Conservation (phyloP, 2,329 filamentous ascomycete species). For the Akanthomyces uredinophilus region DNA sequence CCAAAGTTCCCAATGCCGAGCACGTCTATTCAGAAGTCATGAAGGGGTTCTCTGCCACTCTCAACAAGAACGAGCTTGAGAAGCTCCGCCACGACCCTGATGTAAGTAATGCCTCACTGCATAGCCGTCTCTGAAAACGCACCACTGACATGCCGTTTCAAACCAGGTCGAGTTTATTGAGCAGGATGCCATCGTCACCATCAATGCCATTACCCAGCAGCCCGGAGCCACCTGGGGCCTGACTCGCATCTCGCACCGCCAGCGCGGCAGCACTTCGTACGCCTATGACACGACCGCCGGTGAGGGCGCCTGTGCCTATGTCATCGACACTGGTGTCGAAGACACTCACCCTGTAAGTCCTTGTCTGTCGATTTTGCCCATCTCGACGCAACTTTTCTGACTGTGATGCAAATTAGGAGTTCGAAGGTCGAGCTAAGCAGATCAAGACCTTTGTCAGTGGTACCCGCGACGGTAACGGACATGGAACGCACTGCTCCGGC, state of each 20-base stretch:
- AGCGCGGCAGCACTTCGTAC: slow-evolving; percentile 24
- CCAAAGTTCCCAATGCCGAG: slow-evolving; percentile 19
- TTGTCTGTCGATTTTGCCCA: slow-evolving; percentile 5
- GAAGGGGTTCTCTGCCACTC: slow-evolving; percentile 21
- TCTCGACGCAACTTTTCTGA: background rate
- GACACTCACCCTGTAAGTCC: slow-evolving; percentile 27
- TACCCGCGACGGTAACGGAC: slow-evolving; percentile 27
- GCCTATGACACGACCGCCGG: slow-evolving; percentile 31
- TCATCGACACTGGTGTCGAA: slow-evolving; percentile 40
- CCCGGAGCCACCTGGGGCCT: slow-evolving; percentile 33
- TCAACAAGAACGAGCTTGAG: slow-evolving; percentile 19
- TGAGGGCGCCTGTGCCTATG: slow-evolving; percentile 34
- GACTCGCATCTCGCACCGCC: slow-evolving; percentile 29
- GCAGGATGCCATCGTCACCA: slow-evolving; percentile 30
- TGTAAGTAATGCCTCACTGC: slow-evolving; percentile 6
- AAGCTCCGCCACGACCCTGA: slow-evolving; percentile 20
- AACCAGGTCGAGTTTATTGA: slow-evolving; percentile 31
- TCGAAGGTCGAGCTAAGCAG: slow-evolving; percentile 24
- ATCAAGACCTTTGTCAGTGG: slow-evolving; percentile 16
- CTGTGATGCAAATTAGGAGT: slow-evolving; percentile 15
- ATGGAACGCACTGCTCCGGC: slow-evolving; percentile 31
- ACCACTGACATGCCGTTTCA: background rate
- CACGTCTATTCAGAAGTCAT: slow-evolving; percentile 21
- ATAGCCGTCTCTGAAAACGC: background rate
- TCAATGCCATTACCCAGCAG: slow-evolving; percentile 25